Conservation (phyloP, 192 early-diverging fungal genomes). For the Phycomyces nitens region DNA sequence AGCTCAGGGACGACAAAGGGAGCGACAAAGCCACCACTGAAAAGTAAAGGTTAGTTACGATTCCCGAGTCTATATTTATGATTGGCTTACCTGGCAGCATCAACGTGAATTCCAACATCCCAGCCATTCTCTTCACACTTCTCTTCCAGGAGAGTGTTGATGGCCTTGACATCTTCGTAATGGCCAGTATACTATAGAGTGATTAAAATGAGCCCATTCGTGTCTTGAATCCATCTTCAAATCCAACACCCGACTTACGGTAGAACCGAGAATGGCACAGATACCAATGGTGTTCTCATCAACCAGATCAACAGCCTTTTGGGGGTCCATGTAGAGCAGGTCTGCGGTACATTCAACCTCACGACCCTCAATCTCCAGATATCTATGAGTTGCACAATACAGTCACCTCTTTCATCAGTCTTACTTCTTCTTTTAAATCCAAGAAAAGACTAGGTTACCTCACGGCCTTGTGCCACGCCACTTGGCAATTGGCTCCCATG, state of each 20-base stretch:
- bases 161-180: constrained; percentile 69
- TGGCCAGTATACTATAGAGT: constrained; percentile 66
- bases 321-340: constrained; percentile 53
- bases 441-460: not conserved
- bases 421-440: too few species aligned
- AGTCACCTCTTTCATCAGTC: too few species aligned
- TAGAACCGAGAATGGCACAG: constrained; percentile 71
- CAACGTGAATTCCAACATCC: constrained; percentile 81
- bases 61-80: not conserved
- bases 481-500: constrained; percentile 76
- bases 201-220: not conserved
- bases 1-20: constrained; percentile 76
- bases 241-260: constrained; percentile 24
- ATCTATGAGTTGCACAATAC: constrained; percentile 7
- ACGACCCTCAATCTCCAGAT: constrained; percentile 38
- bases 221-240: not conserved
- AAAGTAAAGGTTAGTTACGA: too few species aligned
- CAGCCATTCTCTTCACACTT: constrained; percentile 58
- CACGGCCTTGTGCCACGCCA: constrained; percentile 23
- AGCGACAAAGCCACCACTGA: constrained; percentile 77
- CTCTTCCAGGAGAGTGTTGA: constrained; percentile 59
- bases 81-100: constrained; percentile 58
- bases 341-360: constrained; percentile 32
- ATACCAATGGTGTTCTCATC: constrained; percentile 89
- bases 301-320: constrained; percentile 61